Evolutionary conservation across 306 rosid species (phyloP).

Genomic region (Prunus mume): DNA sequence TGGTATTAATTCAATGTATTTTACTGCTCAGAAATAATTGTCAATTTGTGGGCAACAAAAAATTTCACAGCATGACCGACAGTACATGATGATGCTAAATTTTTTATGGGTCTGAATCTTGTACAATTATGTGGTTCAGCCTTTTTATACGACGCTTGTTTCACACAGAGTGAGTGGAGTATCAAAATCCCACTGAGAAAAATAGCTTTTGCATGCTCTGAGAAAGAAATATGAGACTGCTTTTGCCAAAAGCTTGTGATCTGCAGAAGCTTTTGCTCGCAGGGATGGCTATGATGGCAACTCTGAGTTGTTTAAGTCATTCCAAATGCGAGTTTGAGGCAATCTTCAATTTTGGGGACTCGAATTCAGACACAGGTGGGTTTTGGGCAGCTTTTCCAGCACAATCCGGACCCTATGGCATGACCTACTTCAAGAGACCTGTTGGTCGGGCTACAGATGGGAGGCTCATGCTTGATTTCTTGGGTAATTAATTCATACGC

Average conservation of each 20-base stretch:
- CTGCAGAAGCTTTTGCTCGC: slow-evolving; percentile 5
- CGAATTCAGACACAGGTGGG: slow-evolving; percentile 67
- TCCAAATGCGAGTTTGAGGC: slow-evolving; percentile 56
- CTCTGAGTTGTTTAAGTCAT: slow-evolving; percentile 12
- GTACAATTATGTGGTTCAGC: background rate
- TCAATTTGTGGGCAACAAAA: too few relatives aligned
- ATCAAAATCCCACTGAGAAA: slow-evolving; percentile 10
- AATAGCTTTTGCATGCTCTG: background rate
- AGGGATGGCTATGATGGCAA: slow-evolving; percentile 18
- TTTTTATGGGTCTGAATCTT: background rate
- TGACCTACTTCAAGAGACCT: slow-evolving; percentile 66
- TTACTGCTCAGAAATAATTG: too few relatives aligned
- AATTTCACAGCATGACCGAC: background rate
- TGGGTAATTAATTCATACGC: slow-evolving; percentile 41
- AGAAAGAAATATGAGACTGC: background rate
- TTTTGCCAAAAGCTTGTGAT: background rate
- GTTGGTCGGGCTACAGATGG: slow-evolving; percentile 80
- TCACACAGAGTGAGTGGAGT: background rate
- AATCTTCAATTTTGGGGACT: slow-evolving; percentile 80
- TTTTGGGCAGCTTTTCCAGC: slow-evolving; percentile 74
- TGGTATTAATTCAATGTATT: too few relatives aligned
- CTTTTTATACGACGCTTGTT: background rate
- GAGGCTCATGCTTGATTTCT: slow-evolving; percentile 67
- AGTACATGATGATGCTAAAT: background rate
- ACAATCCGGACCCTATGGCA: slow-evolving; percentile 55